A percentile compares a stretch with the other conserved stretches of the same genome.
phyloP scores from a whole-genome alignment of 768 basidiomycete genomes.

The Inosperma sp. region DNA sequence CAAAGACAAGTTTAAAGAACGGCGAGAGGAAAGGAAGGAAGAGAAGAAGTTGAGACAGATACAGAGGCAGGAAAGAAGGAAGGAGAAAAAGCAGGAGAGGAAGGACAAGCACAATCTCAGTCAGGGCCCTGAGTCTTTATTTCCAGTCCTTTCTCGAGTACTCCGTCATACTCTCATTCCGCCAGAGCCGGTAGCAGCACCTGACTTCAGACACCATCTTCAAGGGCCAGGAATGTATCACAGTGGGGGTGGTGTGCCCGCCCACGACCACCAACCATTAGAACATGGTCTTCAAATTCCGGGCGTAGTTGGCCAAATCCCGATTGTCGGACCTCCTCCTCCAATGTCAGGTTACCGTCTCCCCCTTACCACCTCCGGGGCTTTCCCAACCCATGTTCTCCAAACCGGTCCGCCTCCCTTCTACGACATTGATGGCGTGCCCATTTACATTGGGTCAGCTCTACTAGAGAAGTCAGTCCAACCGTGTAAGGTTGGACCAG shows the following conservation, averaged over 20 bases:
- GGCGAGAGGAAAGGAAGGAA: slow-evolving; percentile 18
- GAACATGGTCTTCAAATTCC: background rate
- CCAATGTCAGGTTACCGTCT: slow-evolving; percentile 66
- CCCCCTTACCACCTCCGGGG: slow-evolving; percentile 40
- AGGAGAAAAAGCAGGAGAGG: slow-evolving; percentile 23
- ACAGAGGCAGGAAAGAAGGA: slow-evolving; percentile 25
- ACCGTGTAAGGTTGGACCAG: slow-evolving; percentile 74
- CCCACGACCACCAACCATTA: too few relatives aligned
- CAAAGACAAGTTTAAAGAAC: slow-evolving; percentile 8
- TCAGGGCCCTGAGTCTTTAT: slow-evolving; percentile 19
- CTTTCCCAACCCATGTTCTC: slow-evolving; percentile 39
- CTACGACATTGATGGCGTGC: slow-evolving; percentile 51
- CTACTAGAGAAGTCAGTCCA: slow-evolving; percentile 64
- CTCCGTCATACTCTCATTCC: background rate
- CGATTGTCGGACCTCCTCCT: slow-evolving; percentile 18
- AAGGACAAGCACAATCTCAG: slow-evolving; percentile 19
- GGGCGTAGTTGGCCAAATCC: slow-evolving; percentile 1
- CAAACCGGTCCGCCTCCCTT: slow-evolving; percentile 49
- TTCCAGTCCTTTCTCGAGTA: slow-evolving; percentile 1
- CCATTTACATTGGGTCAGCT: slow-evolving; percentile 72
- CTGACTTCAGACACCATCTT: too few relatives aligned
- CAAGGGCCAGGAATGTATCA: too few relatives aligned
- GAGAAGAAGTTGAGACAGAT: slow-evolving; percentile 24
- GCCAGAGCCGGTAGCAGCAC: too few relatives aligned
- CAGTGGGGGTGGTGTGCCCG: too few relatives aligned